Evolutionary conservation across 345 rosid species (phyloP), one percentile per base, ranked within the genome.

Genomic region (Syzygium jambos): DNA sequence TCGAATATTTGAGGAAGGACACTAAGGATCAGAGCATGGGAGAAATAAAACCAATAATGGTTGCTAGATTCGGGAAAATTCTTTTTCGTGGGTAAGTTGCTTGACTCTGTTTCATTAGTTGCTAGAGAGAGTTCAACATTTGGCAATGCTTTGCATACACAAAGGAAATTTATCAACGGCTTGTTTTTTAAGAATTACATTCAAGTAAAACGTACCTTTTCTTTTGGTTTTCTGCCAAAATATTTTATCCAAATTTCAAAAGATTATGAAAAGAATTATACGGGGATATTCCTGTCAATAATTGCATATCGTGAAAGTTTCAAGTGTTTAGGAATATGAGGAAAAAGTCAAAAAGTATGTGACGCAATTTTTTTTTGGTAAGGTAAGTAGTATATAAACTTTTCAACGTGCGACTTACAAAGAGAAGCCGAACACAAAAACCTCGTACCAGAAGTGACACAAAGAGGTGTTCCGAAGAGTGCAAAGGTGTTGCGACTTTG

Each of bases 21-120:
- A 88, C 84, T 77, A 88, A 90, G 78, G 16, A 57, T 46, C 77
- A 84, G 6, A 87, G 53, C 61, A 41, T 77, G 68, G 89, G 86
- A 51, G 90, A 41, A 51, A 55, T 89, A 51, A 94, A 92, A 87
- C 91, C 93, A 55, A 78, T 84, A 87, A 57, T 95, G 87, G 92
- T 93, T 82, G 98, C 94, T 86, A 89, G 97, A 89, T 88, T 94
- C 90, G 95, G 98, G 52, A 94, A 91, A 89, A 65, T 89, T 63
- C 54, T 88, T 68, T 95, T 95, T 84, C 87, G 82, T 12, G 82
- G 91, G 98, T 93, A 90, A 88, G 94, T 84, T 41, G 52, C 55
- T 43, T 46, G 11, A n/a, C 3, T 38, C 49, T 27, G n/a, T 12
- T 83, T 83, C 38, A 46, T 83, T 41, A 5, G 22, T 9, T 46